Conservation (phyloP, 2,329 filamentous ascomycete genomes). For the Penicillium oxalicum region DNA sequence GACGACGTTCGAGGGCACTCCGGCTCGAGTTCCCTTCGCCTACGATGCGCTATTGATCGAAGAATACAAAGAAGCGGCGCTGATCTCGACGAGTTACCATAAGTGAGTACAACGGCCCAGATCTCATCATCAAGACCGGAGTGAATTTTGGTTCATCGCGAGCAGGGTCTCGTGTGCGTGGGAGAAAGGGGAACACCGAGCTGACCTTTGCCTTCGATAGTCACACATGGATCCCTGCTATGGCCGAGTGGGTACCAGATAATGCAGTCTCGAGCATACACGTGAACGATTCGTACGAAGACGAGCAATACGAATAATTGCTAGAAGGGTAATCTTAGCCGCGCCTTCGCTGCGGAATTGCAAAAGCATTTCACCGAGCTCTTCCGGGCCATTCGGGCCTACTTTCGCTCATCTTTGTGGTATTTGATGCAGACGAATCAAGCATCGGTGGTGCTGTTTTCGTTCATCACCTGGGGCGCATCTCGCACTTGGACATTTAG, state of each 20-base stretch:
- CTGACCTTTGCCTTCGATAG: constrained; percentile 21
- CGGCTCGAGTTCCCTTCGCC: constrained; percentile 58
- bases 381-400: no score
- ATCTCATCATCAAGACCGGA: background rate
- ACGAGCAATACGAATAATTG: constrained; percentile 12
- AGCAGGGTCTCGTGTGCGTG: no score
- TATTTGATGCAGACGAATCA: no score
- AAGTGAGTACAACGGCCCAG: constrained; percentile 23
- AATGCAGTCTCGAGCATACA: constrained; percentile 12
- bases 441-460: no score
- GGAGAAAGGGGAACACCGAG: background rate
- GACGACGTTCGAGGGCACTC: constrained; percentile 68
- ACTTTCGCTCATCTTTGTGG: no score
- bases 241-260: constrained; percentile 32
- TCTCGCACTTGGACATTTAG: no score
- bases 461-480: no score
- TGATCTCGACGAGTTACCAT: constrained; percentile 32
- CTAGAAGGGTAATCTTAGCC: no score
- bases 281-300: background rate
- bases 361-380: no score
- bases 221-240: constrained; percentile 33
- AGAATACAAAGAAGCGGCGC: constrained; percentile 35
- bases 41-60: constrained; percentile 37
- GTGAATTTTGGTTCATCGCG: no score
- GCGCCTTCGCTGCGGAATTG: no score